phyloP scores from a whole-genome alignment of 2,329 filamentous ascomycete genomes.

The Stagonosporopsis cucurbitacearum region DNA sequence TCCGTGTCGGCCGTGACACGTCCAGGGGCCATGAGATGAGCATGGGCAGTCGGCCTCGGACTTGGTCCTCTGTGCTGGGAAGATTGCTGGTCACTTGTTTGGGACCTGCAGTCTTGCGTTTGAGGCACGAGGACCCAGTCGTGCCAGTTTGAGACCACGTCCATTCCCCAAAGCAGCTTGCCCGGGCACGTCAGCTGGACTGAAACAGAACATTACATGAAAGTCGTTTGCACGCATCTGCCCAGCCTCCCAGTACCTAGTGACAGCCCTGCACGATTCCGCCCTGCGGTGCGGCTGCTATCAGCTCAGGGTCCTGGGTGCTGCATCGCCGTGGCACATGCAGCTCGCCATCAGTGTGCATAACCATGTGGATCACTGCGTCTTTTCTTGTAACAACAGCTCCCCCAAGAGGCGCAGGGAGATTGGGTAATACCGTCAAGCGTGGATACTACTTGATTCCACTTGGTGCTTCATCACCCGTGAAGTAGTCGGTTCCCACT shows the following conservation, averaged over 20 bases:
- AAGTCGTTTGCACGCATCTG: conserved; percentile 9
- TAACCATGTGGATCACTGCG: conserved; percentile 27
- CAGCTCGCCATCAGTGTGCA: conserved; percentile 19
- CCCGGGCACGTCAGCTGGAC: conserved; percentile 12
- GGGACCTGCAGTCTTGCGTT: not conserved
- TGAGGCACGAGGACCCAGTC: not conserved
- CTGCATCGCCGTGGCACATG: conserved; percentile 25
- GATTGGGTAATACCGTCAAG: conserved; percentile 22
- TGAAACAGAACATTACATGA: conserved; percentile 15
- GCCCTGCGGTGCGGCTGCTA: conserved; percentile 20
- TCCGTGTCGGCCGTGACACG: not conserved
- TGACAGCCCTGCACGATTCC: not conserved
- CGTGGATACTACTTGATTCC: conserved; percentile 20
- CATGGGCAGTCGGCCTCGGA: conserved; percentile 5
- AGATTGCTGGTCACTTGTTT: conserved; percentile 4
- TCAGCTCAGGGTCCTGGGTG: conserved; percentile 14
- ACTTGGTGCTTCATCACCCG: conserved; percentile 16
- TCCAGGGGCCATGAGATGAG: conserved; percentile 2
- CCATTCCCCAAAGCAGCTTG: conserved; percentile 6
- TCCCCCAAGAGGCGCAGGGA: conserved; percentile 22
- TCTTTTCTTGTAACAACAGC: conserved; percentile 33
- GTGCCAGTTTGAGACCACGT: not conserved
- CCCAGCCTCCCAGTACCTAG: not conserved
- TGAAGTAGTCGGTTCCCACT: conserved; percentile 24
- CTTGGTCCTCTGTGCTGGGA: conserved; percentile 12